Evolutionary conservation across 441 rosid species (phyloP), one percentile per base, ranked within the genome.

Genomic region (Populus tomentosa): DNA sequence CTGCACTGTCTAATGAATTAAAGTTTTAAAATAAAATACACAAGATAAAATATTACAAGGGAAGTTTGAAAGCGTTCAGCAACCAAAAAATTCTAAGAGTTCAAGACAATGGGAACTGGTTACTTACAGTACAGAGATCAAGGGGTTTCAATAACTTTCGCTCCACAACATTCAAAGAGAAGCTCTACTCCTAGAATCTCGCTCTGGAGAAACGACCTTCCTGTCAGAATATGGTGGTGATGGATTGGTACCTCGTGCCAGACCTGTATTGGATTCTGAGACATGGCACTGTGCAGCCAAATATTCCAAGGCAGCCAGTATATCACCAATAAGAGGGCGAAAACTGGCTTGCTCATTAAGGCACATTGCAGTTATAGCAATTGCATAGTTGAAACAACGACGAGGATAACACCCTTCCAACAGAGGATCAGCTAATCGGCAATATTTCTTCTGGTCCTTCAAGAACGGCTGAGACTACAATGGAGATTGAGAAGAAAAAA

Each of bases 361-460:
- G 83, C 99, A 94, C 99, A 95, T 95, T 30, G 97, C 92, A 4
- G 95, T 88, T 9, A 95, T 84, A 21, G 98, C 99, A 65, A 94
- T 82, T 38, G 98, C 93, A 61, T 95, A 94, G 87, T 92, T 94
- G 80, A 95, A 84, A 86, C 97, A 94, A 14, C 97, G 88, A 11
- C 87, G 88, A 61, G 99, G 95, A 74, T 85, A 95, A 24, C 77
- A 80, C 64, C 97, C 97, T 77, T 86, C 86, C 73, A 94, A 77
- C 53, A 83, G 74, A 18, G 99, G 99, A 84, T 95, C 99, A 59
- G 86, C 98, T 79, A 95, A 62, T 38, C 78, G 82, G 28, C 71
- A 70, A 72, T 86, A 95, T 86, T 89, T 91, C 87, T 92, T 92
- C 75, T 89, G 91, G 79, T 95, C 97, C 80, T 88, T 94, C 61